Base-by-base conservation (phyloP, 768 basidiomycete species). In the Boletus rex-veris region DNA sequence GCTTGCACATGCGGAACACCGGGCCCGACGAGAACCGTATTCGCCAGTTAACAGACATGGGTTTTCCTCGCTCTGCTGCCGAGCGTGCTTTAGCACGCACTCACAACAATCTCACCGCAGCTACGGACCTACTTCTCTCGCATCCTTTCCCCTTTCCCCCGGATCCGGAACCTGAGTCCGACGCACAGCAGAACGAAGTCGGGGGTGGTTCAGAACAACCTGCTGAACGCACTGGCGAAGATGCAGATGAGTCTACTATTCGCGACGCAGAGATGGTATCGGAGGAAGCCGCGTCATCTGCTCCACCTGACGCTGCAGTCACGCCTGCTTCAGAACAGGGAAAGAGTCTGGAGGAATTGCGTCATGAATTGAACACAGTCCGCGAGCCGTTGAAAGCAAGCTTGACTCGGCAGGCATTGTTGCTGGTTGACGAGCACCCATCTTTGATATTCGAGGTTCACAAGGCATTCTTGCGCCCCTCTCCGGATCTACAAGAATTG, bases 41-140 rank as follows among this genome's bases (percentile, higher is more conserved):
- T 49, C 81, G 82, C 47, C 88, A 92, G 62, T 77, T 98, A 50
- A 86, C 83, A 10, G 97, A 98, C 63, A 98, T 99, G 97, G 97
- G 97, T 43, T 99, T 98, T 76, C 84, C 88, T 35, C 84, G 93
- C n/a, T 80, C 83, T 39, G 90, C 91, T 12, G 92, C 86, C 2
- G 89, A 90, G 64, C 81, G 86, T 48, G 96, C 96, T 5, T 75
- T 99, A 37, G 70, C 79, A 18, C 89, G 95, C 11, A 85, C 88
- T 5, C 83, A 88, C 57, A 98, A 98, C 70, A 94, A 97, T 64
- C 77, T 97, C 63, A 85, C 79, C 41, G 84, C 88, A 5, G 97
- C 97, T 5, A 88, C 96, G 0, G 95, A 98, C 60, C 74, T 90
- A 4, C 78, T 99, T 1, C 75, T 99, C 14, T 79, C 82, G 0